Conservation (phyloP, 306 rosid species). For the Prunus armeniaca region DNA sequence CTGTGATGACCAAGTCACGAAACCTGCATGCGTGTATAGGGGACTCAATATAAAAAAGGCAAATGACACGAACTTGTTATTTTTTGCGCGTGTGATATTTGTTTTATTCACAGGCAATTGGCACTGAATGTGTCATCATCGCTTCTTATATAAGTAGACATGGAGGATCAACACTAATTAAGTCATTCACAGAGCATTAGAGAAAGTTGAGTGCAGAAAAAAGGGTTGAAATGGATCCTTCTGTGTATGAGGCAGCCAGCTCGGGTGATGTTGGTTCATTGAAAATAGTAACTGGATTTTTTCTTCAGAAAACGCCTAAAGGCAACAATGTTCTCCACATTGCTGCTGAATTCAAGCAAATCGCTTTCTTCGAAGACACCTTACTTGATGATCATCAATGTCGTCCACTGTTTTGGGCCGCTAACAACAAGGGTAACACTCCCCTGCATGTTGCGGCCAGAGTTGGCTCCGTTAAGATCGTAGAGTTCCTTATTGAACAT, state of each 20-base stretch:
- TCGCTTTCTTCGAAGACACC: too few relatives aligned
- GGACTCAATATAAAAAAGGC: too few relatives aligned
- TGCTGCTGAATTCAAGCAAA: background rate
- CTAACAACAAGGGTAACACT: conserved; percentile 23
- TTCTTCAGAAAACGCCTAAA: background rate
- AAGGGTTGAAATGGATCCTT: background rate
- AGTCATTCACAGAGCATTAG: too few relatives aligned
- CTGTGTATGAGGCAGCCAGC: background rate
- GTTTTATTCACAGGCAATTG: too few relatives aligned
- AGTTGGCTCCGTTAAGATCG: background rate
- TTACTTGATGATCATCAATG: background rate
- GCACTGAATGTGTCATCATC: too few relatives aligned
- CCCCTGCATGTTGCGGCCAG: conserved; percentile 18
- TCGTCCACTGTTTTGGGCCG: background rate
- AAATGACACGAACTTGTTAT: too few relatives aligned
- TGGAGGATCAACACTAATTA: too few relatives aligned
- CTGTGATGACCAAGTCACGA: too few relatives aligned
- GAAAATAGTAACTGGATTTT: background rate
- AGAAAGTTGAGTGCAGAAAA: too few relatives aligned
- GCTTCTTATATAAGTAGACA: too few relatives aligned
- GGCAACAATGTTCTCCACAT: background rate
- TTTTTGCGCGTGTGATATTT: too few relatives aligned
- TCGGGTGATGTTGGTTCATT: background rate
- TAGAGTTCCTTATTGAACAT: background rate
- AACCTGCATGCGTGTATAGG: too few relatives aligned